phyloP scores from a whole-genome alignment of 305 asterid species.

The Plantago coronopus region DNA sequence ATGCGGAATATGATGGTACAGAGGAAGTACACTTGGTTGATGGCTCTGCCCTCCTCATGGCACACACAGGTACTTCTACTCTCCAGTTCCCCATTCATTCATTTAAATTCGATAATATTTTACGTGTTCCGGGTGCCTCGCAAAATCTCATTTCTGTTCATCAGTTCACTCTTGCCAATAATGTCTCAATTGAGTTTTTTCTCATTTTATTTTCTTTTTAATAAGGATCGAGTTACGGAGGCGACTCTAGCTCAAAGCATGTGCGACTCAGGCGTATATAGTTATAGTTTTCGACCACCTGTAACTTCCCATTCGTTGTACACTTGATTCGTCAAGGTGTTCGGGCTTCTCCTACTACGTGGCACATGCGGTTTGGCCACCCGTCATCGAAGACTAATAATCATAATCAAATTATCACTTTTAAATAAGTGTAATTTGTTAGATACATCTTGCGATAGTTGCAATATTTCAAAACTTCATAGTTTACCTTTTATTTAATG shows the following conservation, averaged over 20 bases:
- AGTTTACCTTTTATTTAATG: neutral
- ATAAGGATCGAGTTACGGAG: neutral
- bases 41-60: neutral
- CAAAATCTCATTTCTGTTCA: neutral
- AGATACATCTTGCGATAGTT: no score
- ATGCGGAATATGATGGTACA: neutral
- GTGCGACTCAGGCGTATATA: no score
- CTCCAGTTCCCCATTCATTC: neutral
- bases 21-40: neutral
- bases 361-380: no score
- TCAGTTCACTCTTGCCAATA: neutral
- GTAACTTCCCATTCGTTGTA: no score
- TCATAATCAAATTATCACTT: no score
- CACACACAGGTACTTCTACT: neutral
- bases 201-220: neutral
- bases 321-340: no score
- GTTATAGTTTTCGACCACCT: no score
- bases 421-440: no score
- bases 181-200: neutral
- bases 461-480: no score
- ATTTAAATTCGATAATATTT: neutral
- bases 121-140: neutral
- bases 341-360: no score
- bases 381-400: no score
- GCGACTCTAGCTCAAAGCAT: neutral